Percentiles rank a stretch among this genome's conserved stretches.
Evolutionary conservation across 139 green algal species (phyloP).

Genomic region (Pseudopediastrum boryanum): DNA sequence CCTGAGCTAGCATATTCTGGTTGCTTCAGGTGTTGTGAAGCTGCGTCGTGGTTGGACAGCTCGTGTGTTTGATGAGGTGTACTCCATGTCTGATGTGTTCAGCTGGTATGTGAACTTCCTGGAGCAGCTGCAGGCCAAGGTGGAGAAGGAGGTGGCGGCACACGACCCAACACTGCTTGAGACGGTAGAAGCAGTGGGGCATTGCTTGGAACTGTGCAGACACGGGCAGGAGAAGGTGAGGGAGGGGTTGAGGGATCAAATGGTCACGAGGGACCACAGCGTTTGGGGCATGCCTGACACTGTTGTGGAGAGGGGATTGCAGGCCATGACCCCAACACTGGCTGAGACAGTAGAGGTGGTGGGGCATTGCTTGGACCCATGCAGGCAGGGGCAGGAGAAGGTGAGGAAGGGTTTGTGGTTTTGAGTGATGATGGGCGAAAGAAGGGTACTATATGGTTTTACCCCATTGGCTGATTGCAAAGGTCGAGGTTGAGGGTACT

Average conservation of each 20-base stretch:
- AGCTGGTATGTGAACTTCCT: conserved; percentile 57
- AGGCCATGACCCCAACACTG: conserved; percentile 20
- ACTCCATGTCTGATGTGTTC: conserved; percentile 51
- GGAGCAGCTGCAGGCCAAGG: conserved; percentile 45
- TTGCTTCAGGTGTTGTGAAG: conserved; percentile 90
- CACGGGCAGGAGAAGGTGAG: neutral
- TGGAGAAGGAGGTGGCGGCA: conserved; percentile 11
- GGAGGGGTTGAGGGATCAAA: neutral
- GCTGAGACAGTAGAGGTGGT: neutral
- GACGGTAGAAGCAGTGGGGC: no score
- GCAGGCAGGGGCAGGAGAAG: neutral
- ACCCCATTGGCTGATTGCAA: neutral
- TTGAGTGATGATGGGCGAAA: no score
- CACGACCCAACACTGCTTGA: conserved; percentile 2
- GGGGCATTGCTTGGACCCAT: neutral
- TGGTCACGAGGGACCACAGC: neutral
- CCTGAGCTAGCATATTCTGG: no score
- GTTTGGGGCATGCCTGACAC: no score
- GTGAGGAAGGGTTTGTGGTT: neutral
- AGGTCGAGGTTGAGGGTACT: neutral
- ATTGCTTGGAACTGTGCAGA: no score
- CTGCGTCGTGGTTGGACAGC: conserved; percentile 83
- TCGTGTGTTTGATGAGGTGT: conserved; percentile 56
- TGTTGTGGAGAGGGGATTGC: conserved; percentile 8
- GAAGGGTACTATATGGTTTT: neutral